Percentiles rank a stretch among this genome's conserved stretches.
Conservation (phyloP, 1,284 basidiomycete species). For the Sporisorium reilianum region DNA sequence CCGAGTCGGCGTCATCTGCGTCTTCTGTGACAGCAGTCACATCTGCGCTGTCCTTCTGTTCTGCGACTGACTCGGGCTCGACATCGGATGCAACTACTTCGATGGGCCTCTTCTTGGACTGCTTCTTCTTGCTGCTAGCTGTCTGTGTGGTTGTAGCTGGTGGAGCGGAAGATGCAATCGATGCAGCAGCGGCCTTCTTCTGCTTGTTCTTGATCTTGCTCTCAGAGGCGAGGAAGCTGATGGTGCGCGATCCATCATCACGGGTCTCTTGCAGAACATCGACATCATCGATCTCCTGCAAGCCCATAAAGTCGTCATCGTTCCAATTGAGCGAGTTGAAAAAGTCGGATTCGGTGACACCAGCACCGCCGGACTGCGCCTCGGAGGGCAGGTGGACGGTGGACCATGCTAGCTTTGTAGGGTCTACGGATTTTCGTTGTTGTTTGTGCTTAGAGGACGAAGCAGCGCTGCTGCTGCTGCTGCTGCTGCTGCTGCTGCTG, state of each 20-base stretch:
- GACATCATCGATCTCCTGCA: constrained; percentile 65
- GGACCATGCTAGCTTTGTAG: constrained; percentile 48
- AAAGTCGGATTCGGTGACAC: constrained; percentile 51
- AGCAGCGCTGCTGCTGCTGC: background rate
- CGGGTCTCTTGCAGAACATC: constrained; percentile 54
- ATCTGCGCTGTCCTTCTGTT: constrained; percentile 23
- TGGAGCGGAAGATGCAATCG: constrained; percentile 2
- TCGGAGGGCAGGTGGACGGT: constrained; percentile 50
- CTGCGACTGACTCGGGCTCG: constrained; percentile 19
- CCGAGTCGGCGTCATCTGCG: constrained; percentile 37
- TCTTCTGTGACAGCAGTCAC: constrained; percentile 12
- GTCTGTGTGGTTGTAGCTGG: background rate
- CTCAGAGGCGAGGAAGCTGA: constrained; percentile 47
- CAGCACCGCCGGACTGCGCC: constrained; percentile 45
- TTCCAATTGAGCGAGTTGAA: constrained; percentile 46
- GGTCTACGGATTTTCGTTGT: constrained; percentile 33
- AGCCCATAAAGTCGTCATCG: constrained; percentile 65
- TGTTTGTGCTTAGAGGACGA: constrained; percentile 19
- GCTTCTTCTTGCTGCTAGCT: constrained; percentile 18
- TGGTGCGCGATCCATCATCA: constrained; percentile 48
- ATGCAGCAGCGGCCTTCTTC: constrained; percentile 11
- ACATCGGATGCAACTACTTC: constrained; percentile 29
- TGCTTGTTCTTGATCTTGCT: constrained; percentile 42
- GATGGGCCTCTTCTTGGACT: constrained; percentile 25
- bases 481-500: too few relatives aligned